Evolutionary conservation across 192 early-diverging fungal species (phyloP).

Genomic region (Mortierella hygrophila): DNA sequence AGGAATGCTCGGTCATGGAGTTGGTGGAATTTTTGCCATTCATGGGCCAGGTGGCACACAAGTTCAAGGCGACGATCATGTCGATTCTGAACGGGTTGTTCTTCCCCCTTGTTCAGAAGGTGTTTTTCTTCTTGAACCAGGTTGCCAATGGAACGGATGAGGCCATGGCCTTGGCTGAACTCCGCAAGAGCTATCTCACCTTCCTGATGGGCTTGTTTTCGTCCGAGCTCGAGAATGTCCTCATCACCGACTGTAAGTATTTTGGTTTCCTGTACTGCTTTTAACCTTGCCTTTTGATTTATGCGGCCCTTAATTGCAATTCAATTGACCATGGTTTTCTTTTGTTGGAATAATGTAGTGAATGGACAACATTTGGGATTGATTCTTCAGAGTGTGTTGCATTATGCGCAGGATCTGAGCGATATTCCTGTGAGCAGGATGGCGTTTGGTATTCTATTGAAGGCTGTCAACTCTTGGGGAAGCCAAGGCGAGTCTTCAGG

Average conservation of each 20-base stretch:
- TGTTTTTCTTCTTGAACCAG: constrained; percentile 89
- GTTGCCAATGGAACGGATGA: constrained; percentile 91
- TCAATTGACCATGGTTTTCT: neutral
- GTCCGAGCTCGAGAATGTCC: constrained; percentile 79
- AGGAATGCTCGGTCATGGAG: constrained; percentile 82
- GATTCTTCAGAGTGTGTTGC: constrained; percentile 76
- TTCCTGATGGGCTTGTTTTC: constrained; percentile 88
- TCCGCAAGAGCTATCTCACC: constrained; percentile 86
- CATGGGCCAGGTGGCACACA: constrained; percentile 86
- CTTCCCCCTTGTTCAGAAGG: constrained; percentile 83
- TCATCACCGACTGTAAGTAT: constrained; percentile 77
- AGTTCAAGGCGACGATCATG: constrained; percentile 86
- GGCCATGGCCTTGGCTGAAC: constrained; percentile 76
- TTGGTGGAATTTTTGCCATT: constrained; percentile 89
- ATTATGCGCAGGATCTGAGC: constrained; percentile 70
- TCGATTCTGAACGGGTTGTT: constrained; percentile 82
- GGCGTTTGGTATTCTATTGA: constrained; percentile 77
- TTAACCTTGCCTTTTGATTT: neutral
- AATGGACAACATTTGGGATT: constrained; percentile 73
- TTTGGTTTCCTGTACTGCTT: constrained; percentile 34
- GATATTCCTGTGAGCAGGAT: constrained; percentile 75
- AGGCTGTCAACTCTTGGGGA: constrained; percentile 77
- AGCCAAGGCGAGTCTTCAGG: constrained; percentile 30
- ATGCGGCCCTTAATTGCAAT: neutral
- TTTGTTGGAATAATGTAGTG: constrained; percentile 36